These are phyloP conservation scores for Priceomyces haplophilus DNA, from an alignment of 805 yeast species.

Conservation along the genomic window DNA sequence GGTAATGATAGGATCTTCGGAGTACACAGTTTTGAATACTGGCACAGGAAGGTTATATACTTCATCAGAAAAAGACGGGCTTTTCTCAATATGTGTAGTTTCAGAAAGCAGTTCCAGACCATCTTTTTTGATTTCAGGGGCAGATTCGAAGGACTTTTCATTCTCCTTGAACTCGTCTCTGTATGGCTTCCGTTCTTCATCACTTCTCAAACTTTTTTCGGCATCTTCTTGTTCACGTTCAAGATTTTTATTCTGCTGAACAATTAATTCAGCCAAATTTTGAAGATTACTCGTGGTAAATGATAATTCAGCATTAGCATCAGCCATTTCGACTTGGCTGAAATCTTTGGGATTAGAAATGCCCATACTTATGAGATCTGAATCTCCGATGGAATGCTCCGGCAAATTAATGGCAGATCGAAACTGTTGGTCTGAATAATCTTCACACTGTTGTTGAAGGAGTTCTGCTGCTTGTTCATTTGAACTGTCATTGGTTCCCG, in stretches of 20 bases:
- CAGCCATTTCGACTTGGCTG: no score
- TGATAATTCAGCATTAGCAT: no score
- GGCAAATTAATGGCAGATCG: background rate
- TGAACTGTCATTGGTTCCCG: slow-evolving; percentile 49
- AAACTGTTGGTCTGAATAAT: slow-evolving; percentile 2
- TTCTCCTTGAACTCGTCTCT: no score
- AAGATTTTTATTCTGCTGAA: no score
- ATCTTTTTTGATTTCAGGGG: no score
- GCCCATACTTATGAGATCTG: no score
- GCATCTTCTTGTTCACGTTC: no score
- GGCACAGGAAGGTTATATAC: slow-evolving; percentile 14
- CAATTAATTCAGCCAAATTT: background rate
- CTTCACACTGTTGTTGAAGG: slow-evolving; percentile 1
- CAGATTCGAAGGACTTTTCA: no score
- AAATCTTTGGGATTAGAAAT: no score
- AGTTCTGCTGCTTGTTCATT: slow-evolving; percentile 20
- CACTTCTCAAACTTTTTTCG: no score
- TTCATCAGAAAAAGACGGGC: background rate
- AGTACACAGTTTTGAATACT: slow-evolving; percentile 23
- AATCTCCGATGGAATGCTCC: background rate
- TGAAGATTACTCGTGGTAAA: background rate
- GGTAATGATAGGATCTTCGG: slow-evolving; percentile 23
- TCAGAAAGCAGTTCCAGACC: slow-evolving; percentile 21
- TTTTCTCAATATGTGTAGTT: slow-evolving; percentile 20
- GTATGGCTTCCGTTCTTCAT: no score